Base-by-base conservation (phyloP, 2,329 filamentous ascomycete species). In the Aspergillus fijiensis region DNA sequence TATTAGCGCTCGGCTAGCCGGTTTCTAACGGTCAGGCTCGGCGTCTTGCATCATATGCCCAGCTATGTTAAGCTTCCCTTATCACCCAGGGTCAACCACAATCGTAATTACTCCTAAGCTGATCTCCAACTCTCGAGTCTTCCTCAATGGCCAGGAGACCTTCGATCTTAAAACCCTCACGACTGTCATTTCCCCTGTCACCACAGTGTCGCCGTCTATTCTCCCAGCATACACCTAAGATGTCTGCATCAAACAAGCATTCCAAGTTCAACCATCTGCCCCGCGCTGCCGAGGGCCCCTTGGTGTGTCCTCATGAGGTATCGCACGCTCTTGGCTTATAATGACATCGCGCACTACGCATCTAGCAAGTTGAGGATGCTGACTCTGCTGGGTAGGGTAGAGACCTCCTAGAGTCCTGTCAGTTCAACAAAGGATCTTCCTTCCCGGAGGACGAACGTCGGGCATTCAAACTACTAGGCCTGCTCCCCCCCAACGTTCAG, bases 341-440 rank as follows among this genome's bases (percentile, higher is more conserved):
- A 3, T 11, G 16, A 3, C 3, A 52, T 16, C 23, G 27, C 23
- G 23, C 27, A 27, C 23, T 1, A 16, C 25, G 14, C 11, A 29
- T 19, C 3, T n/a, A 6, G 35, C 12, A 7, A 11, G 14, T 6
- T 4, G 57, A 45, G 9, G 14, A 33, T 45, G 31, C 49, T 55
- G 52, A 50, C 16, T 23, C 21, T 45, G 16, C 5, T 12, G 16
- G 39, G 19, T 51, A 73, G 64, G 84, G 85, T 5, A 77, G 77
- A 47, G 80, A 83, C 0, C 77, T 92, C 5, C 80, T 92, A 9
- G 84, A 86, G 61, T 85, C 84, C 11, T 82, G 88, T 1, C 87
- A 85, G 67, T 88, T 92, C 77, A 96, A 96, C 79, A 95, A 95
- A 74, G 92, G 92, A 31, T 92, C 91, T 3, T 91, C 87, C 0